phyloP scores from a whole-genome alignment of 805 yeast genomes.

The Brettanomyces sp. region DNA sequence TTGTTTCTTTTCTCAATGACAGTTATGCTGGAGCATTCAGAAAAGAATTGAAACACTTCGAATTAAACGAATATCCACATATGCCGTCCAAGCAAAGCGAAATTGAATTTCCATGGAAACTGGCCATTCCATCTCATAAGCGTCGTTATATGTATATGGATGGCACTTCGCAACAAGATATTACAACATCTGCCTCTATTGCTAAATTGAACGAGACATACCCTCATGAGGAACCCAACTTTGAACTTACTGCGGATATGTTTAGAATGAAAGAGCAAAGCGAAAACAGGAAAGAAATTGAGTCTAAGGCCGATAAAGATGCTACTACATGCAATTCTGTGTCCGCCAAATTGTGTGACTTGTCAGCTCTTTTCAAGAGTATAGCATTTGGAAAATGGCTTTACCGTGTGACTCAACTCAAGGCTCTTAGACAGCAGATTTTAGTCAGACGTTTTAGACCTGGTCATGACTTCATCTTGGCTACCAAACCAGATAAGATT shows the following conservation, averaged over 20 bases:
- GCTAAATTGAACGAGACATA: conserved; percentile 16
- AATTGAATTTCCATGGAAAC: conserved; percentile 69
- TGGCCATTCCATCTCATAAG: conserved; percentile 91
- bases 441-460: conserved; percentile 86
- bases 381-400: conserved; percentile 64
- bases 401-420: conserved; percentile 47
- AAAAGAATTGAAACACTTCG: conserved; percentile 42
- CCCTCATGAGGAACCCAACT: conserved; percentile 49
- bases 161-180: conserved; percentile 36
- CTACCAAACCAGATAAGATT: conserved; percentile 41
- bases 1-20: conserved; percentile 52
- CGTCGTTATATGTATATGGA: conserved; percentile 80
- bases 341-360: conserved; percentile 34
- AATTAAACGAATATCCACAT: conserved; percentile 41
- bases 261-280: conserved; percentile 8
- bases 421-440: conserved; percentile 56
- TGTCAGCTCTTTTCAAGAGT: conserved; percentile 53
- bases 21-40: conserved; percentile 41
- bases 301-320: conserved; percentile 9
- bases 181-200: conserved; percentile 26
- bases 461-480: conserved; percentile 87
- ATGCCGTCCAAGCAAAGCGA: conserved; percentile 52
- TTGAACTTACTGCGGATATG: conserved; percentile 21
- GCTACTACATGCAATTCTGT: conserved; percentile 9
- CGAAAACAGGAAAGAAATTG: conserved; percentile 2